These are phyloP conservation scores for Aplosporella prunicola DNA, from an alignment of 2,329 filamentous ascomycete species.

Conservation along the genomic window DNA sequence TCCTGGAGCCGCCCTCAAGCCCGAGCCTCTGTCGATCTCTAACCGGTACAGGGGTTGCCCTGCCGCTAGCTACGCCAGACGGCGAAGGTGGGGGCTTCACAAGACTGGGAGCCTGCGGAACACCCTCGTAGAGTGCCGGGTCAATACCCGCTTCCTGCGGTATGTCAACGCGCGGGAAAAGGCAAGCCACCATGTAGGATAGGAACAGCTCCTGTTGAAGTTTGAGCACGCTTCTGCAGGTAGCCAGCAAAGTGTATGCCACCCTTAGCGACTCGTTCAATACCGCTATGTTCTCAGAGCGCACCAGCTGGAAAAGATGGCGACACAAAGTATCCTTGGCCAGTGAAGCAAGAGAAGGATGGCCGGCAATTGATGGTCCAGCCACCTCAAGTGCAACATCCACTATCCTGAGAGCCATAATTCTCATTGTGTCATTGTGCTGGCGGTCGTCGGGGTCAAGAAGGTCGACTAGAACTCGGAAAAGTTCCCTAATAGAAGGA, in stretches of 20 bases:
- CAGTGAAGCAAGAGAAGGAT: slow-evolving; percentile 76
- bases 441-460: slow-evolving; percentile 87
- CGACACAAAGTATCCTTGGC: slow-evolving; percentile 90
- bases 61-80: slow-evolving; percentile 53
- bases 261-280: slow-evolving; percentile 88
- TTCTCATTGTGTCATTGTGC: slow-evolving; percentile 88
- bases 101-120: slow-evolving; percentile 81
- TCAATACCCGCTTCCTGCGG: slow-evolving; percentile 85
- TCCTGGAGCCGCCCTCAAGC: slow-evolving; percentile 80
- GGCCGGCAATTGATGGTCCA: slow-evolving; percentile 85
- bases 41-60: slow-evolving; percentile 81
- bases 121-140: slow-evolving; percentile 81
- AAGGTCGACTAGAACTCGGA: slow-evolving; percentile 86
- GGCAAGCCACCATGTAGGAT: slow-evolving; percentile 85
- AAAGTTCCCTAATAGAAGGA: slow-evolving; percentile 87
- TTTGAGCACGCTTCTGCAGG: slow-evolving; percentile 83
- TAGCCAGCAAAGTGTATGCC: slow-evolving; percentile 80
- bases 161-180: slow-evolving; percentile 91
- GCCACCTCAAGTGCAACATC: slow-evolving; percentile 95
- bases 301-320: slow-evolving; percentile 89
- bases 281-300: slow-evolving; percentile 93
- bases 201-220: slow-evolving; percentile 94
- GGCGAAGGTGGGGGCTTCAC: slow-evolving; percentile 64
- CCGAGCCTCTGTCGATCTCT: slow-evolving; percentile 89
- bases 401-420: slow-evolving; percentile 95